phyloP scores from a whole-genome alignment of 495 filamentous ascomycete genomes.

The Hypoxylon trugodes region DNA sequence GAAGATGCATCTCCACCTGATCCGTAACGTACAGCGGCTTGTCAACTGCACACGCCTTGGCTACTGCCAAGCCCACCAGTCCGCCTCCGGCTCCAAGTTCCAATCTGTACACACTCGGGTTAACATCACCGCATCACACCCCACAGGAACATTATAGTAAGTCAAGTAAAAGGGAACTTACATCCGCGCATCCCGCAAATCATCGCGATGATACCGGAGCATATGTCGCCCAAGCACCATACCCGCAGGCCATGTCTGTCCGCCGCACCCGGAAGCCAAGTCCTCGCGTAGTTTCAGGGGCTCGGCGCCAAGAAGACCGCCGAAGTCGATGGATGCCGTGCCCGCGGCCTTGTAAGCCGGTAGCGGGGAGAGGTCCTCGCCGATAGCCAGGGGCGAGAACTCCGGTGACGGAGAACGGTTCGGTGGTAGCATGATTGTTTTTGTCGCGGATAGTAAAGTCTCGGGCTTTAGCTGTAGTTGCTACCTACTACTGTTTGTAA shows the following conservation, averaged over 20 bases:
- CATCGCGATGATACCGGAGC: slow-evolving; percentile 69
- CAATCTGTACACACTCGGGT: slow-evolving; percentile 65
- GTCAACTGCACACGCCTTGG: slow-evolving; percentile 62
- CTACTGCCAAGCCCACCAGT: slow-evolving; percentile 78
- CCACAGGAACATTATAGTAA: background rate
- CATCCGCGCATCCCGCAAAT: slow-evolving; percentile 74
- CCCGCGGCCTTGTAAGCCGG: slow-evolving; percentile 70
- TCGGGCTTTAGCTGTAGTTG: too few relatives aligned
- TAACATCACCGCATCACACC: background rate
- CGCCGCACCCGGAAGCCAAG: slow-evolving; percentile 85
- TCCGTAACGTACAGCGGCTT: slow-evolving; percentile 79
- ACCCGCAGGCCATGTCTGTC: slow-evolving; percentile 92
- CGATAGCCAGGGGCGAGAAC: slow-evolving; percentile 63
- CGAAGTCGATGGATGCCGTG: slow-evolving; percentile 72
- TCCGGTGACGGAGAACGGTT: slow-evolving; percentile 38
- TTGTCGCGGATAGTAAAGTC: too few relatives aligned
- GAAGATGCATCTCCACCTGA: slow-evolving; percentile 78
- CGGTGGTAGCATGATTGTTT: slow-evolving; percentile 25
- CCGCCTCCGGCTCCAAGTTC: slow-evolving; percentile 94
- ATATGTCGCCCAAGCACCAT: slow-evolving; percentile 87
- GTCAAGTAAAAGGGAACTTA: slow-evolving; percentile 55
- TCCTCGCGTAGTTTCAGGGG: slow-evolving; percentile 85
- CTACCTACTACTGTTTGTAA: too few relatives aligned
- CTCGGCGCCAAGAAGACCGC: slow-evolving; percentile 70
- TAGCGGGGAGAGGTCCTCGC: slow-evolving; percentile 71